Evolutionary conservation across 2,329 filamentous ascomycete genomes (phyloP).

Genomic region (Rhynchosporium graminicola): DNA sequence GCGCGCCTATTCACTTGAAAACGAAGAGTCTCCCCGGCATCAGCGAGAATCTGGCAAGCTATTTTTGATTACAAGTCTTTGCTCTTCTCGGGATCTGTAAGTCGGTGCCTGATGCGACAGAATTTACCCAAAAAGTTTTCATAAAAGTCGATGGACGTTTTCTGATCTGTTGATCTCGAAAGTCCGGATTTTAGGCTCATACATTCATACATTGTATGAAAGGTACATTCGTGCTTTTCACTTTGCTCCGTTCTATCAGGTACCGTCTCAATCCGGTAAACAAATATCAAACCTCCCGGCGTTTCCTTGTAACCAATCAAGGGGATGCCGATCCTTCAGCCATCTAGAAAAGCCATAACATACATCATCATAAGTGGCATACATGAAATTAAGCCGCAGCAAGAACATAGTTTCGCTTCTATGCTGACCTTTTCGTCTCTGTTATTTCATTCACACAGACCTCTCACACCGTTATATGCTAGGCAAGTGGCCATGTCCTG

Average conservation of each 20-base stretch:
- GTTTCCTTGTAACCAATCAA: constrained; percentile 24
- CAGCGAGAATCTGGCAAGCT: neutral
- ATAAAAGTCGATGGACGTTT: neutral
- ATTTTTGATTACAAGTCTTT: neutral
- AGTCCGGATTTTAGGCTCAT: neutral
- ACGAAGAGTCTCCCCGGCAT: neutral
- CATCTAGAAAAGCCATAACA: constrained; percentile 25
- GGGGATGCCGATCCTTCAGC: constrained; percentile 32
- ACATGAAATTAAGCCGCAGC: constrained; percentile 23
- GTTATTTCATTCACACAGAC: constrained; percentile 20
- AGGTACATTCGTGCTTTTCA: neutral
- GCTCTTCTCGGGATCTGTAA: neutral
- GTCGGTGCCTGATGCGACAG: neutral
- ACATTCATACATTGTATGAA: neutral
- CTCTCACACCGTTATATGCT: constrained; percentile 27
- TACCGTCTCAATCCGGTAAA: neutral
- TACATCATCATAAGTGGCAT: constrained; percentile 4
- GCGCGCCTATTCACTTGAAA: constrained; percentile 14
- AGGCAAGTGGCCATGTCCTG: constrained; percentile 28
- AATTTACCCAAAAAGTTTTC: neutral
- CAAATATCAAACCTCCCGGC: neutral
- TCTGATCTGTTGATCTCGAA: neutral
- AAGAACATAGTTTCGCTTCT: constrained; percentile 28
- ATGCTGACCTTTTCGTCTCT: constrained; percentile 28
- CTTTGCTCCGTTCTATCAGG: neutral